Evolutionary conservation across 1,284 basidiomycete genomes (phyloP).

Genomic region (Paramarasmius palmivorus): DNA sequence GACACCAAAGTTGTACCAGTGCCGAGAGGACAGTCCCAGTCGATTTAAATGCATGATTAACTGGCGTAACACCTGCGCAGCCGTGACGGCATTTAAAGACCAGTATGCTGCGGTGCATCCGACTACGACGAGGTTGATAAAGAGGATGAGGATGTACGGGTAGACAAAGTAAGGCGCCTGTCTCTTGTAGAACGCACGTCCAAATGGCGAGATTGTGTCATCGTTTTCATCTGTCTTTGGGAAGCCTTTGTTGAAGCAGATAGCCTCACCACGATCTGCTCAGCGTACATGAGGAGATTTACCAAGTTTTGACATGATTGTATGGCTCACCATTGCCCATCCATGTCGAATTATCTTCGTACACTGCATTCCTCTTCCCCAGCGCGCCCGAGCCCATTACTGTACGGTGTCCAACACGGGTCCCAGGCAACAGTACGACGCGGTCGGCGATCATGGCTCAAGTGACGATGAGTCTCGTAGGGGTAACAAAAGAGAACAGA

Average conservation of each 20-base stretch:
- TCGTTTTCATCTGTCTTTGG: constrained; percentile 18
- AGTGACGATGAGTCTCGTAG: not conserved
- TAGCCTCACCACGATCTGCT: constrained; percentile 33
- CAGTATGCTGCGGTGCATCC: constrained; percentile 39
- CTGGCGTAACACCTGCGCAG: constrained; percentile 37
- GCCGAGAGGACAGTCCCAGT: constrained; percentile 28
- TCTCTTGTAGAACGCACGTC: constrained; percentile 45
- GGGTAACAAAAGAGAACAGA: not conserved
- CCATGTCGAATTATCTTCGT: constrained; percentile 46
- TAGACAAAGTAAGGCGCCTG: constrained; percentile 43
- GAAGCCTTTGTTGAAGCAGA: constrained; percentile 34
- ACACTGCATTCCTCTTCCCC: constrained; percentile 36
- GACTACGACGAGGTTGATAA: constrained; percentile 32
- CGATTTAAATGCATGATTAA: constrained; percentile 28
- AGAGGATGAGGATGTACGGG: constrained; percentile 38
- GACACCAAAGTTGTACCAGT: constrained; percentile 36
- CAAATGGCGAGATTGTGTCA: constrained; percentile 45
- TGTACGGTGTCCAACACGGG: constrained; percentile 37
- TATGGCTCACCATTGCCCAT: constrained; percentile 39
- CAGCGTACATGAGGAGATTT: not conserved
- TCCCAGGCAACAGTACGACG: constrained; percentile 43
- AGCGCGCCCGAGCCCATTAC: constrained; percentile 49
- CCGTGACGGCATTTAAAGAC: constrained; percentile 39
- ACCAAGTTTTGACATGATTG: not conserved
- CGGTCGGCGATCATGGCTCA: constrained; percentile 50